phyloP scores from a whole-genome alignment of 2,329 filamentous ascomycete species.

The Pseudogymnoascus sp. region DNA sequence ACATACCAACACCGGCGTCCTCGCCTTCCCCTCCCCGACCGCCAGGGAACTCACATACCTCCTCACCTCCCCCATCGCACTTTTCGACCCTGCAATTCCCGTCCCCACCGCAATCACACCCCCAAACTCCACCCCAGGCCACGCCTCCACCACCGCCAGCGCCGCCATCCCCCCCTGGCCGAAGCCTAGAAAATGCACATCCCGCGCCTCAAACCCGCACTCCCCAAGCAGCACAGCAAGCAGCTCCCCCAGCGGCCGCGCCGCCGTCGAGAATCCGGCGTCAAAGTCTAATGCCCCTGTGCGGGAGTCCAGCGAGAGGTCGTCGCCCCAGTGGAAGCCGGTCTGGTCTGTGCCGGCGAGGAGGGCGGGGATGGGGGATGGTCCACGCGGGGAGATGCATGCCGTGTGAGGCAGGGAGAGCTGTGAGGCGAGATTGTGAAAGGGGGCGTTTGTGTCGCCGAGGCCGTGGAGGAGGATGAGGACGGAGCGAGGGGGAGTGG shows the following conservation, averaged over 20 bases:
- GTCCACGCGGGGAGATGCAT: conserved; percentile 54
- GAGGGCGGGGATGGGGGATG: conserved; percentile 50
- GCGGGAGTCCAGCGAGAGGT: conserved; percentile 46
- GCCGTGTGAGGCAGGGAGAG: conserved; percentile 58
- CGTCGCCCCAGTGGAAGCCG: conserved; percentile 52
- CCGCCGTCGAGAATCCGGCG: conserved; percentile 40
- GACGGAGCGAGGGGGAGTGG: conserved; percentile 47
- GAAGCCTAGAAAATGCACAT: conserved; percentile 48
- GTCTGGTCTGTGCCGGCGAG: conserved; percentile 25
- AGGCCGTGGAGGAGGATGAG: conserved; percentile 63
- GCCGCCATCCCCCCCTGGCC: conserved; percentile 52
- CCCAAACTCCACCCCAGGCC: conserved; percentile 36
- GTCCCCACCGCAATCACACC: conserved; percentile 60
- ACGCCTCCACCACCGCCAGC: conserved; percentile 32
- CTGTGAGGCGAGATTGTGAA: conserved; percentile 50
- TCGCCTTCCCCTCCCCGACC: conserved; percentile 42
- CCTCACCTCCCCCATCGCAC: conserved; percentile 29
- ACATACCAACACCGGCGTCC: conserved; percentile 57
- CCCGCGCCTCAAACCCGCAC: conserved; percentile 41
- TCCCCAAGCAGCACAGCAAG: conserved; percentile 39
- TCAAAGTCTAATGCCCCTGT: conserved; percentile 47
- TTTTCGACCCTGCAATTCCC: conserved; percentile 45
- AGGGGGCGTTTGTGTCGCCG: conserved; percentile 54
- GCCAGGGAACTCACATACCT: conserved; percentile 28
- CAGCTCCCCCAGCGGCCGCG: conserved; percentile 36